Percentiles rank a stretch among this genome's conserved stretches.
phyloP scores from a whole-genome alignment of 129 eudicot genomes.

The Flaveria trinervia region DNA sequence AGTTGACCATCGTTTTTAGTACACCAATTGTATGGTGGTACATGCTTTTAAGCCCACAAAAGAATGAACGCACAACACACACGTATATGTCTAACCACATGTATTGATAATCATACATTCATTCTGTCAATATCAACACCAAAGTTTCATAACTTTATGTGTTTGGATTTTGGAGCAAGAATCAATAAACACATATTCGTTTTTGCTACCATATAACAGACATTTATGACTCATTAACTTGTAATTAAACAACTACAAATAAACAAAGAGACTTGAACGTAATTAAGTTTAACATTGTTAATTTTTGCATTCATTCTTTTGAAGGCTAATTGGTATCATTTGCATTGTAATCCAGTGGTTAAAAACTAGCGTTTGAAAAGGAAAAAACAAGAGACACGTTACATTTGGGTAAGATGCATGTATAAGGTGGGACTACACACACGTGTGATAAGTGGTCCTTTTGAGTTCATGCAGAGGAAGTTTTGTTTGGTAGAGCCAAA shows the following conservation, averaged over 20 bases:
- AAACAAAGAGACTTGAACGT: background rate
- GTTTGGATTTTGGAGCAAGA: slow-evolving; percentile 26
- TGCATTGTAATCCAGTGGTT: background rate
- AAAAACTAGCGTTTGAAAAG: background rate
- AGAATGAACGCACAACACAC: slow-evolving; percentile 17
- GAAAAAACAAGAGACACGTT: slow-evolving; percentile 25
- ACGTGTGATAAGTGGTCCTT: slow-evolving; percentile 67
- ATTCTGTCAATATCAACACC: slow-evolving; percentile 27
- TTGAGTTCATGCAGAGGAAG: slow-evolving; percentile 44
- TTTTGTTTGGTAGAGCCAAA: slow-evolving; percentile 44
- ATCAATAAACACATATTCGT: slow-evolving; percentile 26
- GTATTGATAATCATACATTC: background rate
- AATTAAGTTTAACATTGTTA: background rate
- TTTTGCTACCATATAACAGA: slow-evolving; percentile 21
- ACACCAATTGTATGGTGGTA: slow-evolving; percentile 10
- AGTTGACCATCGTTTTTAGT: slow-evolving; percentile 25
- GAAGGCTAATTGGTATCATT: background rate
- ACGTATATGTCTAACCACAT: slow-evolving; percentile 28
- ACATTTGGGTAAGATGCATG: slow-evolving; percentile 32
- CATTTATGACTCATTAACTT: background rate
- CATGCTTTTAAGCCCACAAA: slow-evolving; percentile 27
- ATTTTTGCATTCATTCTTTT: background rate
- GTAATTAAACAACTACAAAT: background rate
- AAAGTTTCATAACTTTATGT: slow-evolving; percentile 30
- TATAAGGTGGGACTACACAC: slow-evolving; percentile 39